phyloP scores from a whole-genome alignment of 371 early-diverging fungal species.

The Mucor velutinosus region DNA sequence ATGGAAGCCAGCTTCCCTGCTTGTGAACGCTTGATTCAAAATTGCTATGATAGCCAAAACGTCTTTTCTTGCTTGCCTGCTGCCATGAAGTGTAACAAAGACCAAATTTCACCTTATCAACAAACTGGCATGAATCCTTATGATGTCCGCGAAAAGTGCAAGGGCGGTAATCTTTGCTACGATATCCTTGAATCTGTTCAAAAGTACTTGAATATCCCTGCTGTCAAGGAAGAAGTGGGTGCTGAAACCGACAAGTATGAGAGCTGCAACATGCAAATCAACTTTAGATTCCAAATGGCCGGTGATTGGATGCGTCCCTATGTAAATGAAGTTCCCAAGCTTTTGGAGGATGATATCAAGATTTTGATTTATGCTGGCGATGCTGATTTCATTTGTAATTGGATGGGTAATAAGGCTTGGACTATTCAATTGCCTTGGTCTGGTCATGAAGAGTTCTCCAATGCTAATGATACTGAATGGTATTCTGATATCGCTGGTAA shows the following conservation, averaged over 20 bases:
- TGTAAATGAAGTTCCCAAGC: constrained; percentile 68
- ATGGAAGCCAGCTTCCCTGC: constrained; percentile 77
- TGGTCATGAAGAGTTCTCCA: constrained; percentile 67
- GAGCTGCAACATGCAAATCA: constrained; percentile 83
- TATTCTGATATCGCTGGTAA: constrained; percentile 43
- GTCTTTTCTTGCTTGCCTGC: constrained; percentile 84
- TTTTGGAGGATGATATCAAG: constrained; percentile 80
- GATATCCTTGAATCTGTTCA: constrained; percentile 79
- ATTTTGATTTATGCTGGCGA: constrained; percentile 91
- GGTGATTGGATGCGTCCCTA: constrained; percentile 93
- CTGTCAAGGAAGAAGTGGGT: constrained; percentile 83
- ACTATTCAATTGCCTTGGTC: constrained; percentile 80
- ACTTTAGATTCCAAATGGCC: constrained; percentile 75
- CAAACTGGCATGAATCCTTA: constrained; percentile 77
- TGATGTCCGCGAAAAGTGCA: constrained; percentile 81
- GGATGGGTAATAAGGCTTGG: constrained; percentile 96
- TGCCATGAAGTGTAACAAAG: constrained; percentile 85
- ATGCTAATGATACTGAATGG: constrained; percentile 67
- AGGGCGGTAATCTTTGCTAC: constrained; percentile 80
- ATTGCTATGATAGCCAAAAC: constrained; percentile 81
- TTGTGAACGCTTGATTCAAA: constrained; percentile 79
- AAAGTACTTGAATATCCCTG: constrained; percentile 73
- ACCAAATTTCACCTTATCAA: constrained; percentile 62
- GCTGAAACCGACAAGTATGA: constrained; percentile 65
- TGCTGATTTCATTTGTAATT: constrained; percentile 87